Base-by-base conservation (phyloP, 306 rosid species). In the Gynostemma pentaphyllum region DNA sequence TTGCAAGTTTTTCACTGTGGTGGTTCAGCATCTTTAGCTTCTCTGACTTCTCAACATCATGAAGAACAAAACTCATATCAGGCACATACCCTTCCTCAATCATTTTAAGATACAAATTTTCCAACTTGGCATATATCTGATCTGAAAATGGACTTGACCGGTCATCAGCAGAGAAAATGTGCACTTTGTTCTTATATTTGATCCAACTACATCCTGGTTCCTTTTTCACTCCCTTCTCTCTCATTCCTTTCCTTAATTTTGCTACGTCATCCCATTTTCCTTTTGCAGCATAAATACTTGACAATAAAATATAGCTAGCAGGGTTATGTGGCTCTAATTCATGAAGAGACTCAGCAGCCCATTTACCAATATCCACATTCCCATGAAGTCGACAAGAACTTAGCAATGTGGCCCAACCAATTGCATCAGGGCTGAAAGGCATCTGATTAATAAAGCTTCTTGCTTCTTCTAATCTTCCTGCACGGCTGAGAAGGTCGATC, bases 181-280 rank as follows among this genome's bases (percentile, higher is more conserved):
- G 76, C 63, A 90, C 89, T 74, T 12, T 71, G 56, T 82, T 86
- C 72, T 87, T 87, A 78, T 83, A 83, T 77, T 90, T 90, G 62
- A 87, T 87, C 97, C 97, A 91, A 75, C 96, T 91, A 72, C 87
- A 87, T 66, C 97, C 96, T 0, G 89, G 97, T 67, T 91, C 96
- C 78, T 87, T 91, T 78, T 76, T 83, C 70, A 82, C 78, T 62
- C 89, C 89, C 77, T 75, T 80, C 13, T 78, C 89, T 73, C 91
- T 85, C 96, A 91, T 87, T 55, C 79, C 91, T 72, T 74, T 87
- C 75, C 97, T 83, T 64, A 85, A 70, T 71, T 71, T 74, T 56
- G 97, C 87, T 68, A 91, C 96, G 59, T 82, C 83, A 61, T 82
- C 82, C 96, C 95, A 87, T 72, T 80, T 74, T 45, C 97, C 95